phyloP scores from a whole-genome alignment of 2,329 filamentous ascomycete species.

The Drechslerella coelobrocha region DNA sequence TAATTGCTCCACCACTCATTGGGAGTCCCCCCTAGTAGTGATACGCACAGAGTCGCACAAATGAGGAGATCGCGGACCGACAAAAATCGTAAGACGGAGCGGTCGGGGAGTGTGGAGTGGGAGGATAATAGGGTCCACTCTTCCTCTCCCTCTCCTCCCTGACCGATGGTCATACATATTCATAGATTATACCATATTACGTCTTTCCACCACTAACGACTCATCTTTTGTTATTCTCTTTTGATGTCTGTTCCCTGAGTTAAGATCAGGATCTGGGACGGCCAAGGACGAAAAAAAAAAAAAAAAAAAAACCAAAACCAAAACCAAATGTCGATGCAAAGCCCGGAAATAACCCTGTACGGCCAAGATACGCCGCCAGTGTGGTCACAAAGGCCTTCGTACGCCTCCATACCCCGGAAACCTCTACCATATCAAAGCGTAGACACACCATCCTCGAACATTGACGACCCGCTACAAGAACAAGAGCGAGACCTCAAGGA shows the following conservation, averaged over 20 bases:
- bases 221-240: not conserved
- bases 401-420: constrained; percentile 19
- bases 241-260: not conserved
- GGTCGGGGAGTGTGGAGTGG: constrained; percentile 2
- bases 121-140: not conserved
- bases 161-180: not conserved
- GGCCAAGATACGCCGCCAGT: not conserved
- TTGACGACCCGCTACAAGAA: constrained; percentile 7
- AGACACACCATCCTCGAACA: not conserved
- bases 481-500: not conserved
- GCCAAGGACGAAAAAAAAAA: no score
- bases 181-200: not conserved
- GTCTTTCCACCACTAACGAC: no score
- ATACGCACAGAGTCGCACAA: constrained; percentile 31
- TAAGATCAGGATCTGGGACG: no score
- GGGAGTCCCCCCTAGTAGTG: constrained; percentile 17
- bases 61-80: not conserved
- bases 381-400: constrained; percentile 22
- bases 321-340: constrained; percentile 18
- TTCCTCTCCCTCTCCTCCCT: not conserved
- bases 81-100: constrained; percentile 22
- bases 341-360: constrained; percentile 24
- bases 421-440: constrained; percentile 30
- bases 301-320: constrained; percentile 5
- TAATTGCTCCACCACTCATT: constrained; percentile 4